Base-by-base conservation (phyloP, 495 filamentous ascomycete species). In the Podospora australis region DNA sequence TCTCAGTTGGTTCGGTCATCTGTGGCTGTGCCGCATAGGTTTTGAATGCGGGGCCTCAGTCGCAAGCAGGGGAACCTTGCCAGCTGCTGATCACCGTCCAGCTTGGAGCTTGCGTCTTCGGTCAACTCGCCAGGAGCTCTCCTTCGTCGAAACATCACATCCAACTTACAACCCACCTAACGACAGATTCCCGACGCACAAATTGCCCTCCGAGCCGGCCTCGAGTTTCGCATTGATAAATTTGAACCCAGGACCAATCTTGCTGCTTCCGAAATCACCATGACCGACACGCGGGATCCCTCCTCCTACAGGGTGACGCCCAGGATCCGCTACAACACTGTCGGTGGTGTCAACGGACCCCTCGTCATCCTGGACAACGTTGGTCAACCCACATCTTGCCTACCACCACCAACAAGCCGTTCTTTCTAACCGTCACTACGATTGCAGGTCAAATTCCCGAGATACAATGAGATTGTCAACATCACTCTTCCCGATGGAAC, bases 301-400 rank as follows among this genome's bases (percentile, higher is more conserved):
- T 74, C 73, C 51, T 77, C 77, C 39, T 79, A 78, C 71, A 77
- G 71, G 58, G 78, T 95, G 65, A 79, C 84, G 67, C 90, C 90
- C 58, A 80, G 89, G 67, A 79, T 95, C 64, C 79, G 87, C 50
- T 99, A 99, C 77, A 99, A 99, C 75, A 99, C 92, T 52, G 89
- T 99, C 66, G 87, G 88, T 67, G 94, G 90, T 70, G 86, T 97
- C 68, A 99, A 97, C 72, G 94, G 92, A 39, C 92, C 92, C 45
- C 79, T 97, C 69, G 92, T 99, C 58, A 88, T 99, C 66, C 78
- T 99, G 41, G 94, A 96, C 62, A 89, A 94, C 77, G 90, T 95
- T 65, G 62, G 78, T 22, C n/a, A 40, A n/a, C 21, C 36, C 20
- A 25, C 44, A 14, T n/a, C 20, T 34, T 24, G 5, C 4, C 19